These are phyloP conservation scores for Cordia subcordata DNA, from an alignment of 257 asterid genomes.

Conservation along the genomic window DNA sequence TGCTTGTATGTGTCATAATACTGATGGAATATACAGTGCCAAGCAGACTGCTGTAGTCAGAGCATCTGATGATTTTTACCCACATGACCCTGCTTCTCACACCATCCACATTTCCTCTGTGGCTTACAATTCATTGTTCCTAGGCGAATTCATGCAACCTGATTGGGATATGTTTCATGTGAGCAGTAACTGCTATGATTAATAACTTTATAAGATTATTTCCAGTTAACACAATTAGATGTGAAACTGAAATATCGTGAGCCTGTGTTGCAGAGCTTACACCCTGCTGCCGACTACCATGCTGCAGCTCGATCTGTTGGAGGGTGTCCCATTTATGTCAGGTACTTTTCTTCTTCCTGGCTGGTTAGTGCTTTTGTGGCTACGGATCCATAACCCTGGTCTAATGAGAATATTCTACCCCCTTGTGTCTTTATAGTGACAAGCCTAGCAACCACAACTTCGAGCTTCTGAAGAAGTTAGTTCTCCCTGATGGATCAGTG, in stretches of 20 bases:
- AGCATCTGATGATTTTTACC: conserved; percentile 94
- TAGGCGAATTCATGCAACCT: conserved; percentile 91
- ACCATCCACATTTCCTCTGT: conserved; percentile 89
- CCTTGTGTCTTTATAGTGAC: conserved; percentile 39
- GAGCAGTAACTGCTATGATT: conserved; percentile 19
- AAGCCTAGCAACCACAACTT: conserved; percentile 92
- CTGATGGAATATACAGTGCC: conserved; percentile 82
- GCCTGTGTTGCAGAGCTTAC: conserved; percentile 60
- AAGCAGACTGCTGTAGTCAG: conserved; percentile 83
- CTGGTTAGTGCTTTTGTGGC: too few species aligned
- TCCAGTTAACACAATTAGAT: background rate
- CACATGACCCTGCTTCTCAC: conserved; percentile 95
- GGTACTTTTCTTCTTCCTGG: conserved; percentile 27
- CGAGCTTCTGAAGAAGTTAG: conserved; percentile 78
- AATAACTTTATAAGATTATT: background rate
- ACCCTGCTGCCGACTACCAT: conserved; percentile 91
- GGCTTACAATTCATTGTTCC: conserved; percentile 75
- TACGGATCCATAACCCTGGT: background rate
- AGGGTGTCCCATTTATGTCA: conserved; percentile 68
- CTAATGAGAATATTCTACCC: background rate
- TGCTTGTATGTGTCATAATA: conserved; percentile 95
- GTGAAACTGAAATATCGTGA: background rate
- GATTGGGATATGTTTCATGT: conserved; percentile 99
- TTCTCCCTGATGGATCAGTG: conserved; percentile 91
- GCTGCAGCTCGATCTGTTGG: conserved; percentile 94